Percentiles rank a stretch among this genome's conserved stretches.
These are phyloP conservation scores for Suillus brevipes DNA, from an alignment of 768 basidiomycete species.

Conservation along the genomic window DNA sequence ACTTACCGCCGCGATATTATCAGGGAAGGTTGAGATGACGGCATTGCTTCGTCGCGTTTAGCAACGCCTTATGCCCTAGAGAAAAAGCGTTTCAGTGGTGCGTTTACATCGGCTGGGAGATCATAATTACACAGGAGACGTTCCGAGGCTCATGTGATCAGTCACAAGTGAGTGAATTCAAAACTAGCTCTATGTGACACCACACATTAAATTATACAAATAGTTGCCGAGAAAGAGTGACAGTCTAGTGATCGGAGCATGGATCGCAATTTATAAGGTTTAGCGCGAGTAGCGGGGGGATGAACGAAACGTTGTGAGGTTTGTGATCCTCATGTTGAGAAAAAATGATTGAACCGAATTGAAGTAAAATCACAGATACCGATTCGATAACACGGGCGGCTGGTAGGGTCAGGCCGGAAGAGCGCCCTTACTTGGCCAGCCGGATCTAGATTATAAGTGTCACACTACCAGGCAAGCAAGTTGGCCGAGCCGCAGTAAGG, in stretches of 20 bases:
- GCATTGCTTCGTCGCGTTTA: slow-evolving; percentile 21
- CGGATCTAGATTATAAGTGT: slow-evolving; percentile 26
- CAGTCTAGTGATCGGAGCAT: slow-evolving; percentile 21
- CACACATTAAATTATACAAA: slow-evolving; percentile 14
- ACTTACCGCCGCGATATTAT: slow-evolving; percentile 4
- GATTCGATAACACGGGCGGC: slow-evolving; percentile 10
- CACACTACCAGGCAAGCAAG: background rate
- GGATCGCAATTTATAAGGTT: slow-evolving; percentile 20
- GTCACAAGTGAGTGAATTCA: slow-evolving; percentile 17
- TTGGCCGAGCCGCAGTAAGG: slow-evolving; percentile 30
- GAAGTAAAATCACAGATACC: slow-evolving; percentile 9
- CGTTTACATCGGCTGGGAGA: slow-evolving; percentile 13
- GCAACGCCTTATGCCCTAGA: slow-evolving; percentile 27
- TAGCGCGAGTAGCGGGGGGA: slow-evolving; percentile 28
- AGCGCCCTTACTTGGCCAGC: slow-evolving; percentile 25
- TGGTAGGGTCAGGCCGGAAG: slow-evolving; percentile 7
- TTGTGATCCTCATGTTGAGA: slow-evolving; percentile 22
- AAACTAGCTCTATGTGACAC: slow-evolving; percentile 13
- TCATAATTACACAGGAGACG: slow-evolving; percentile 12
- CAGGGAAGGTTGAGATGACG: slow-evolving; percentile 19
- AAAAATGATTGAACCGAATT: slow-evolving; percentile 9
- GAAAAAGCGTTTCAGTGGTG: slow-evolving; percentile 13
- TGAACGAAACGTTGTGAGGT: slow-evolving; percentile 36
- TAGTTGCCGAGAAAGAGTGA: slow-evolving; percentile 15
- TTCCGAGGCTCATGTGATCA: slow-evolving; percentile 25